Percentiles rank a stretch among this genome's conserved stretches.
Conservation (phyloP, 805 yeast species). For the Hanseniaspora lindneri region DNA sequence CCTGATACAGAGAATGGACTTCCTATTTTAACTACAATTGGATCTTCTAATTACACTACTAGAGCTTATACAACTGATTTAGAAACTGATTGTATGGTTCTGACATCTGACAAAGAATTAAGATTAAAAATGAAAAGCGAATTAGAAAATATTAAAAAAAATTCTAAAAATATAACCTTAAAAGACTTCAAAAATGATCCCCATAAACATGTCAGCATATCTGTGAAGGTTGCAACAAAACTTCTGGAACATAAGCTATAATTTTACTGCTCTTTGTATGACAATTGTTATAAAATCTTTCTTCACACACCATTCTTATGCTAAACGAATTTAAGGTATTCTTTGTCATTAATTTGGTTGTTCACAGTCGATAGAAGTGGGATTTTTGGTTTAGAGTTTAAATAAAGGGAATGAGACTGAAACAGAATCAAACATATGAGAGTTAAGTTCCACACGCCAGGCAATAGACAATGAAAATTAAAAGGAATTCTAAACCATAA, state of each 20-base stretch:
- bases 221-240: conserved; percentile 57
- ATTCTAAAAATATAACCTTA: conserved; percentile 43
- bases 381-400: conserved; percentile 20
- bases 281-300: background rate
- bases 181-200: conserved; percentile 50
- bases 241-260: conserved; percentile 46
- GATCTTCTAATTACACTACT: conserved; percentile 86
- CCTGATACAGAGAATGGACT: conserved; percentile 40
- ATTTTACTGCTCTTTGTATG: background rate
- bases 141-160: conserved; percentile 43
- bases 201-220: conserved; percentile 49
- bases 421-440: conserved; percentile 19
- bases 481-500: conserved; percentile 20
- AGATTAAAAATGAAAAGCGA: conserved; percentile 50
- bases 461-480: conserved; percentile 22
- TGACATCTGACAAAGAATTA: conserved; percentile 55
- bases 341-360: background rate
- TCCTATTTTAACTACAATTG: conserved; percentile 72
- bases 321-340: background rate
- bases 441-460: conserved; percentile 18
- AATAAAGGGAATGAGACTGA: conserved; percentile 25
- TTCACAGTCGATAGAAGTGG: conserved; percentile 15
- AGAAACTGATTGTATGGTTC: conserved; percentile 72
- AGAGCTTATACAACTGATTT: conserved; percentile 80
- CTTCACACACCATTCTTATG: background rate